Evolutionary conservation across 2,329 filamentous ascomycete species (phyloP), one percentile per base, ranked within the genome.

Genomic region (Talaromyces pinophilus): DNA sequence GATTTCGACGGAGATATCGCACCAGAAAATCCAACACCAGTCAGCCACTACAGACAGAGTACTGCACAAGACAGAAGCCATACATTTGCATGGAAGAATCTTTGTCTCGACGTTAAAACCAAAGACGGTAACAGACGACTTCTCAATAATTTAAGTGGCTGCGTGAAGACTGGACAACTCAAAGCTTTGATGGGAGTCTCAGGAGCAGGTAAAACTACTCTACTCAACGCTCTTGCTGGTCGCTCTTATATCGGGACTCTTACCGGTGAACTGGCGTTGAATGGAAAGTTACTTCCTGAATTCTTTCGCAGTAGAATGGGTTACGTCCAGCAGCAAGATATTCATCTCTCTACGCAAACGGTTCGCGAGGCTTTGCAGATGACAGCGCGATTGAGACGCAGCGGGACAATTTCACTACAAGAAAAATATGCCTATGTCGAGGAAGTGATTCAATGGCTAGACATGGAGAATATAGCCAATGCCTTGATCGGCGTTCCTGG

Each of bases 141-240:
- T 6, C 71, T 84, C 33, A 79, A 81, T 59, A 77, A 82, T 33
- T 72, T 84, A 8, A 80, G 77, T 69, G 83, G 82, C 0, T 84
- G 79, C 63, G 81, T 85, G 25, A 78, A 81, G 65, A 82, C 82
- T 0, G 82, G 82, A 10, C 76, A 81, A 57, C 68, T 84, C 35
- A 83, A 81, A 10, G 83, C 82, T 3, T 71, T 85, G 50, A 84
- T 84, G 82, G 83, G 82, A 2, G 81, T 81, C 15, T 85, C 83
- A 2, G 86, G 86, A 17, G 92, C 92, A 5, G 92, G 92, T 59
- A 96, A 96, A 80, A 95, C 92, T 0, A 95, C 92, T 0, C 82
- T 96, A 0, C 82, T 96, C 2, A 91, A 96, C 72, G 91, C 93
- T 0, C 81, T 96, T 15, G 87, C 88, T 1, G 80, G 84, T 3